Percentiles rank a stretch among this genome's conserved stretches.
Conservation (phyloP, 2,329 filamentous ascomycete species). For the Alternaria angustiovoidea region DNA sequence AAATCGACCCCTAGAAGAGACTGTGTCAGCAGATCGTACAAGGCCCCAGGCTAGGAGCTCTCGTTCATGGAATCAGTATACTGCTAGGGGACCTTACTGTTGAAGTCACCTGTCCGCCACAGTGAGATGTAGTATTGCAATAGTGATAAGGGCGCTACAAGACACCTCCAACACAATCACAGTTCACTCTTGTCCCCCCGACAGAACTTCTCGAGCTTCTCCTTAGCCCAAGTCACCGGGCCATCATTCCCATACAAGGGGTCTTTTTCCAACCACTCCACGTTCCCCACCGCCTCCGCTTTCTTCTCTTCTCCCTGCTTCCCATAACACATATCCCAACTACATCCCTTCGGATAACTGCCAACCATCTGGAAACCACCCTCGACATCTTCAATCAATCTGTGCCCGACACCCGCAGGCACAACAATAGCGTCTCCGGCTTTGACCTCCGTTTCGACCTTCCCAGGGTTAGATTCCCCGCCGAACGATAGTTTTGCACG, state of each 20-base stretch:
- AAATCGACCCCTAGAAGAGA: not conserved
- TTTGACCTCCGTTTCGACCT: slow-evolving; percentile 64
- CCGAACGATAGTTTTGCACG: slow-evolving; percentile 71
- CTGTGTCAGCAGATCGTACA: too few relatives aligned
- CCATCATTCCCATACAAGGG: slow-evolving; percentile 56
- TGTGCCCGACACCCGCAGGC: slow-evolving; percentile 71
- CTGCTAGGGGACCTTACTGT: too few relatives aligned
- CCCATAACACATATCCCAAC: slow-evolving; percentile 77
- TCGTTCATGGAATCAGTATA: too few relatives aligned
- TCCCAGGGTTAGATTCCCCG: slow-evolving; percentile 66
- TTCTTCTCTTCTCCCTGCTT: slow-evolving; percentile 63
- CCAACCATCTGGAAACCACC: slow-evolving; percentile 72
- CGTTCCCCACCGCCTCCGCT: slow-evolving; percentile 56
- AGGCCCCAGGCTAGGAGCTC: too few relatives aligned
- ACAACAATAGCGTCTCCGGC: slow-evolving; percentile 71
- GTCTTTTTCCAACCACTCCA: slow-evolving; percentile 68
- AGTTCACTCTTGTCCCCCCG: slow-evolving; percentile 7
- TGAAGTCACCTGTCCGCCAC: too few relatives aligned
- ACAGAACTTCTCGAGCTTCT: slow-evolving; percentile 23
- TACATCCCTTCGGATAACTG: slow-evolving; percentile 65
- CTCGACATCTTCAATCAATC: slow-evolving; percentile 65
- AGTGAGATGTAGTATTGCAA: too few relatives aligned
- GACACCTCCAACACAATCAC: not conserved
- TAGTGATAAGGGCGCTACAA: accelerated
- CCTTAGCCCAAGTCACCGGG: slow-evolving; percentile 33